Base-by-base conservation (phyloP, 495 filamentous ascomycete genomes). In the Delitschia confertaspora region DNA sequence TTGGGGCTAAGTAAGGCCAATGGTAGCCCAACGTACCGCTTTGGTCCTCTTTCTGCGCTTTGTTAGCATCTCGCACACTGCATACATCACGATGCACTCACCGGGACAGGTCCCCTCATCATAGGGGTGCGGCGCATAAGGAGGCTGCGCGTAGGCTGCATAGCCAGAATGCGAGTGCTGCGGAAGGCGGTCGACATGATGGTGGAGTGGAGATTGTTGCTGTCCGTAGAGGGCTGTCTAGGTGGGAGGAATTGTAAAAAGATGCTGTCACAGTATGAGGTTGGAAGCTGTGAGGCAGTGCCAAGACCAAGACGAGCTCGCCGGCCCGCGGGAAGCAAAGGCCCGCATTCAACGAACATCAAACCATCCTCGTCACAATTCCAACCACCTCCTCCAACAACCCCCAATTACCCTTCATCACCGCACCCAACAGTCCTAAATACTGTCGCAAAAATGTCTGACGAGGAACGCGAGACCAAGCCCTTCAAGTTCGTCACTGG, bases 401-500 rank as follows among this genome's bases (percentile, higher is more conserved):
- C 13, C 25, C 32, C 49, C 24, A 52, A 32, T 47, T 39, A 38
- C 36, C 33, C 32, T 43, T 34, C 42, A 34, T 53, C 49, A 44
- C 53, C 30, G 56, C 49, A 49, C 51, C 23, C 31, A 49, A 51
- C 38, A 58, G 51, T 53, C 49, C 46, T 14, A 14, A 5, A 30
- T 48, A 30, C 40, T 14, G 7, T 49, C 54, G 58, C 57, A 49
- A 79, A 63, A 60, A 95, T 86, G 83, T 79, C 82, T 58, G 91
- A 95, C 73, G 84, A 87, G 50, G 83, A 95, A 62, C 82, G 82
- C 65, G 78, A 84, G 68, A 95, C 88, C 67, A 99, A 93, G 79
- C 91, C 91, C 68, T 99, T 99, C 83, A 99, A 99, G 82, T 96
- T 95, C 71, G 91, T 96, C 54, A 96, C 91, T 70, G 91, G 89